These are phyloP conservation scores for Platanthera guangdongensis DNA, from an alignment of 106 monocot species.

Conservation along the genomic window DNA sequence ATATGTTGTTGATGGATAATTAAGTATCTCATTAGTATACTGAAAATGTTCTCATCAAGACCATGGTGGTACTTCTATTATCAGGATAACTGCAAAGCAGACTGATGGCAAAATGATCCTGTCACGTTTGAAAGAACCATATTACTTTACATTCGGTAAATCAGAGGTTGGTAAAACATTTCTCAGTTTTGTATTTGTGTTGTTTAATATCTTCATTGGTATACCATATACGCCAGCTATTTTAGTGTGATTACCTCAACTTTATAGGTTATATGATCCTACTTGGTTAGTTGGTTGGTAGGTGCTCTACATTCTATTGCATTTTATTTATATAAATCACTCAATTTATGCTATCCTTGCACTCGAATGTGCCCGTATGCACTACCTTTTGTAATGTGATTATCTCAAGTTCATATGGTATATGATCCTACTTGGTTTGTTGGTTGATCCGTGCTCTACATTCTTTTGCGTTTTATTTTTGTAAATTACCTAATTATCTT, in stretches of 20 bases:
- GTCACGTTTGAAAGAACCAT: slow-evolving; percentile 33
- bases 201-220: neutral
- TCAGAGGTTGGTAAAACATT: slow-evolving; percentile 56
- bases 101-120: slow-evolving; percentile 51
- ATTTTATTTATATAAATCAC: neutral
- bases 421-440: too few relatives aligned
- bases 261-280: neutral
- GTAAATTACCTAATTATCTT: neutral
- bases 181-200: slow-evolving; percentile 3
- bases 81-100: slow-evolving; percentile 65
- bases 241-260: neutral
- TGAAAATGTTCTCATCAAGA: neutral
- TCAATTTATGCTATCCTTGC: too few relatives aligned
- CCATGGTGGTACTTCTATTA: slow-evolving; percentile 11
- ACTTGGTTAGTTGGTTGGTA: neutral
- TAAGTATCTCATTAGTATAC: neutral
- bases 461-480: neutral
- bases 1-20: neutral
- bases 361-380: too few relatives aligned
- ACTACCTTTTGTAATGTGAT: too few relatives aligned
- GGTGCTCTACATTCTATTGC: neutral
- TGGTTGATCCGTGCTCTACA: neutral
- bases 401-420: too few relatives aligned
- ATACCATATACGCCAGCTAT: neutral
- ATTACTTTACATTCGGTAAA: slow-evolving; percentile 86